Evolutionary conservation across 306 rosid genomes (phyloP), one percentile per base, ranked within the genome.

Genomic region (Acacia melanoxylon): DNA sequence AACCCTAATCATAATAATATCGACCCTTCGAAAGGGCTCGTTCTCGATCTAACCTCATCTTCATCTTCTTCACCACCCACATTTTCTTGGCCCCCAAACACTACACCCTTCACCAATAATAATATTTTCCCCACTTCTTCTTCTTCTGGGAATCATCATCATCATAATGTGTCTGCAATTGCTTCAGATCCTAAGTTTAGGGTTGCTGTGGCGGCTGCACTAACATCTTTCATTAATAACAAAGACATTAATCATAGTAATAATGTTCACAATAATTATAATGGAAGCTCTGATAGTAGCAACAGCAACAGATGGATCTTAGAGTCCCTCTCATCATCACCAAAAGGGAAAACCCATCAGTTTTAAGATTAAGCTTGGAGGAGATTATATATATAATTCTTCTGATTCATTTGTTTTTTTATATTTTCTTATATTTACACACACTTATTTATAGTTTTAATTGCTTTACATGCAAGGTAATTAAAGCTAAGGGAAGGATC

Each of bases 161-260:
- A 48, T 12, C 52, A 16, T 5, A 51, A 6, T 51, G 58, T 51
- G 58, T 83, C 90, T 0, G 90, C 94, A 4, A 92, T 93, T 85
- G 92, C 98, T 72, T 88, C 97, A 48, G 99, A 93, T 82, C 99
- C 99, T 19, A 91, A 90, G 77, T 93, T 93, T 90, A 91, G 97
- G 84, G 92, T 85, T 46, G 96, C 94, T 62, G 99, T 95, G 19
- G 99, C 98, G 3, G 97, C 97, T 10, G 98, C 97, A 4, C 89
- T 92, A 74, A 80, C 96, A 9, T 89, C 97, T 54, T 79, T 95
- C 37, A 86, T 95, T 81, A 94, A 86, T 56, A 56, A 20, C 62
- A 56, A 20, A 56, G 62, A 56, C 24, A 56, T n/a, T 25, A 56
- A 56, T 20, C 62, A n/a, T 56, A 9, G 27, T 20, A 9, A 11